A percentile compares a stretch with the other conserved stretches of the same genome.
phyloP scores from a whole-genome alignment of 2,329 filamentous ascomycete species.

The Diaporthe citrichinensis region DNA sequence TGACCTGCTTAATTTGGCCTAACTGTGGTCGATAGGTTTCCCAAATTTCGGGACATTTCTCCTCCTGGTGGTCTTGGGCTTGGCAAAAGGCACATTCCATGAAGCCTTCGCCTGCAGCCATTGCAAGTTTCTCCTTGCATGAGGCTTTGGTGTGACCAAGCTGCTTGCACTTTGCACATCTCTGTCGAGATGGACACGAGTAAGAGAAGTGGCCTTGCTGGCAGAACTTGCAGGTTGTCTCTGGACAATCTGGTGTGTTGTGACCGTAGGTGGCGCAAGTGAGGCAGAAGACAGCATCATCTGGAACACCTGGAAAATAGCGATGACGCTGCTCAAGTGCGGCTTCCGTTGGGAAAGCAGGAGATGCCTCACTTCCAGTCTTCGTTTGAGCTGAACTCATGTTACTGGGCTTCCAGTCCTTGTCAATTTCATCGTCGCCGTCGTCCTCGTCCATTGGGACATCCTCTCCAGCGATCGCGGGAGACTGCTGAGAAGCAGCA shows the following conservation, averaged over 20 bases:
- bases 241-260: conserved; percentile 59
- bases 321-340: conserved; percentile 57
- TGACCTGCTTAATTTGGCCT: conserved; percentile 62
- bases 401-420: background rate
- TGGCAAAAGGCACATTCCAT: conserved; percentile 72
- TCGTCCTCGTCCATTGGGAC: background rate
- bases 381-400: background rate
- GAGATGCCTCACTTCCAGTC: background rate
- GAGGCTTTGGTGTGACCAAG: conserved; percentile 67
- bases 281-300: conserved; percentile 62
- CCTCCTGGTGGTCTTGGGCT: conserved; percentile 69
- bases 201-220: conserved; percentile 62
- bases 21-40: conserved; percentile 63
- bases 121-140: conserved; percentile 70
- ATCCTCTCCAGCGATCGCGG: background rate
- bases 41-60: conserved; percentile 73
- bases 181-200: conserved; percentile 63
- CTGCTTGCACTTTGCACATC: conserved; percentile 73
- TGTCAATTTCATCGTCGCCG: background rate
- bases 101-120: conserved; percentile 59
- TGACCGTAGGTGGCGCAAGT: conserved; percentile 67
- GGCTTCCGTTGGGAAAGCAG: conserved; percentile 44
- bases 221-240: conserved; percentile 64
- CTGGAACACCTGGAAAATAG: conserved; percentile 67
- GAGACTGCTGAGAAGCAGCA: background rate